Conservation (phyloP, 2,329 filamentous ascomycete genomes). For the Talaromyces piceae region DNA sequence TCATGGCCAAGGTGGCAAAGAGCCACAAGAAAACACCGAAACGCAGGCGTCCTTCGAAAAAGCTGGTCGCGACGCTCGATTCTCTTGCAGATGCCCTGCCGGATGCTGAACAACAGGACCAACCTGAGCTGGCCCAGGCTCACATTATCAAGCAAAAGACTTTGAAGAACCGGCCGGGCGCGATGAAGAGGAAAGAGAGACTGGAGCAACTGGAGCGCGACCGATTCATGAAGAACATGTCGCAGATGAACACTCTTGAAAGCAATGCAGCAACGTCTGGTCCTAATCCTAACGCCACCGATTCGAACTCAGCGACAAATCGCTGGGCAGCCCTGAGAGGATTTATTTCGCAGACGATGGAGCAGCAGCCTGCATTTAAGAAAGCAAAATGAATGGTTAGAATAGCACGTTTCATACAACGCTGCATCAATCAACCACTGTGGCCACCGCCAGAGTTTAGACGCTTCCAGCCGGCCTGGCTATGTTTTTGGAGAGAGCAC, state of each 20-base stretch:
- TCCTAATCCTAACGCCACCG: constrained; percentile 12
- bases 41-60: constrained; percentile 63
- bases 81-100: constrained; percentile 75
- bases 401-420: too few relatives aligned
- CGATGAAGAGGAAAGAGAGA: constrained; percentile 74
- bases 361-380: constrained; percentile 73
- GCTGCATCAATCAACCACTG: too few relatives aligned
- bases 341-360: constrained; percentile 82
- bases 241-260: constrained; percentile 52
- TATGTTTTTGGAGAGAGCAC: neutral
- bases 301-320: constrained; percentile 41
- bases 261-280: constrained; percentile 15
- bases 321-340: constrained; percentile 75
- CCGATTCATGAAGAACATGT: constrained; percentile 77
- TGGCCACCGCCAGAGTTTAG: too few relatives aligned
- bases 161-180: constrained; percentile 66
- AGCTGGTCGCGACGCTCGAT: constrained; percentile 67
- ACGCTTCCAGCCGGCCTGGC: neutral
- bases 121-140: constrained; percentile 44
- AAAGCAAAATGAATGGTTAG: constrained; percentile 3
- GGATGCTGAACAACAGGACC: constrained; percentile 46
- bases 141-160: constrained; percentile 70
- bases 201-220: constrained; percentile 74
- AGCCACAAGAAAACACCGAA: constrained; percentile 49
- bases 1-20: constrained; percentile 70